Conservation (phyloP, 106 monocot genomes). For the Ottelia alismoides region DNA sequence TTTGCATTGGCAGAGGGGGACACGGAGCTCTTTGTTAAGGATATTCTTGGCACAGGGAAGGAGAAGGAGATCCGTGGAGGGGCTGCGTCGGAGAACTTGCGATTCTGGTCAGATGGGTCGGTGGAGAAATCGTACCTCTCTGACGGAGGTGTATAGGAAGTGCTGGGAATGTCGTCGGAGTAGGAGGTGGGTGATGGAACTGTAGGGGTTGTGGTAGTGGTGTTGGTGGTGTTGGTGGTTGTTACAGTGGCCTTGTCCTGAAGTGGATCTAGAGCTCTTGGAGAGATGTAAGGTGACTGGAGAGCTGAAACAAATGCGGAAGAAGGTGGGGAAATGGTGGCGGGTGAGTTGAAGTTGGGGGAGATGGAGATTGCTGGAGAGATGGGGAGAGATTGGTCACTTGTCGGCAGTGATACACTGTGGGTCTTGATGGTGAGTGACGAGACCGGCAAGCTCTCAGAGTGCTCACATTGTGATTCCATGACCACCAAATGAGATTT, state of each 20-base stretch:
- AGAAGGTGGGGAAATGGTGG: conserved; percentile 10
- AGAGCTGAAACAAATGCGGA: conserved; percentile 21
- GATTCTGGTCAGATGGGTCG: conserved; percentile 38
- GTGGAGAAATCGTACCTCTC: conserved; percentile 45
- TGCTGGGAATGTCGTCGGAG: conserved; percentile 68
- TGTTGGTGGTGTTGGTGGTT: conserved; percentile 18
- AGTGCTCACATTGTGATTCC: no score
- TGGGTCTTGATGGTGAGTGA: conserved; percentile 11
- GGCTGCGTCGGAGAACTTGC: conserved; percentile 37
- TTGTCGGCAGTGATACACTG: neutral
- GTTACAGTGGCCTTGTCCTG: neutral
- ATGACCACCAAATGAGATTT: no score
- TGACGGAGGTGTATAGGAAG: conserved; percentile 67
- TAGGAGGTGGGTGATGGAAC: conserved; percentile 48
- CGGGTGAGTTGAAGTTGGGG: conserved; percentile 15
- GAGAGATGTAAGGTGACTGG: conserved; percentile 19
- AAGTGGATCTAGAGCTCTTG: conserved; percentile 10
- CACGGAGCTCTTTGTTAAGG: conserved; percentile 44
- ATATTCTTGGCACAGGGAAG: conserved; percentile 68
- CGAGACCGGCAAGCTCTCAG: no score
- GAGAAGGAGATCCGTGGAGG: conserved; percentile 67
- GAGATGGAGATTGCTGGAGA: conserved; percentile 21
- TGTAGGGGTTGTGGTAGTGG: conserved; percentile 14
- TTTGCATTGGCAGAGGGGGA: conserved; percentile 69
- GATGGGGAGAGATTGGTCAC: conserved; percentile 11